phyloP scores from a whole-genome alignment of 768 basidiomycete genomes.

The Russula foetens region DNA sequence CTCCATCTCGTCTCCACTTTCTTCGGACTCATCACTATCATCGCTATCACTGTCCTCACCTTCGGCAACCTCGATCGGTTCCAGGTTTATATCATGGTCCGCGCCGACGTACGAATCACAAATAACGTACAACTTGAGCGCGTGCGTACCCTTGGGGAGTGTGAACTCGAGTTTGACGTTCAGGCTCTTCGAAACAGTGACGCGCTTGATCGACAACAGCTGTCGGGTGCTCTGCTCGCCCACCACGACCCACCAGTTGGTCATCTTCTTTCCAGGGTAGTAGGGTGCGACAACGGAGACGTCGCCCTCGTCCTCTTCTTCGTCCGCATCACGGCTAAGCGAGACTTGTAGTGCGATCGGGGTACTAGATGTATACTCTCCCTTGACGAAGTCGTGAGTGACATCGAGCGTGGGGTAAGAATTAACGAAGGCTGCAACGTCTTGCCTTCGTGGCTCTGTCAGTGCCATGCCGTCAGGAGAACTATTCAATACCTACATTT shows the following conservation, averaged over 20 bases:
- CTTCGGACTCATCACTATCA: conserved; percentile 40
- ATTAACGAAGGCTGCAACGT: conserved; percentile 93
- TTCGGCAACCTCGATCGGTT: conserved; percentile 79
- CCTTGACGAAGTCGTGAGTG: conserved; percentile 74
- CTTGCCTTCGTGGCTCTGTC: conserved; percentile 50
- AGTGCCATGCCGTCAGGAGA: conserved; percentile 9
- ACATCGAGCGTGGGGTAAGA: conserved; percentile 97
- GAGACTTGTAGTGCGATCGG: conserved; percentile 77
- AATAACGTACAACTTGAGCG: conserved; percentile 82
- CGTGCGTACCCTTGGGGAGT: conserved; percentile 74
- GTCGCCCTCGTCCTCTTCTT: conserved; percentile 50
- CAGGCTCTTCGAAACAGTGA: conserved; percentile 70
- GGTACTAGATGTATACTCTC: conserved; percentile 76
- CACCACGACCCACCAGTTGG: conserved; percentile 97
- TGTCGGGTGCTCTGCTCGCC: conserved; percentile 78
- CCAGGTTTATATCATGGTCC: conserved; percentile 84
- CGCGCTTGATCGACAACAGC: conserved; percentile 80
- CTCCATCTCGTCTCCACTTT: conserved; percentile 56
- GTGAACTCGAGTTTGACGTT: conserved; percentile 84
- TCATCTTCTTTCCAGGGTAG: conserved; percentile 85
- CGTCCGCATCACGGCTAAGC: conserved; percentile 71
- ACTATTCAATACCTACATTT: conserved; percentile 58
- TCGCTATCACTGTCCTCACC: conserved; percentile 82
- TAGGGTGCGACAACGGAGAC: conserved; percentile 88
- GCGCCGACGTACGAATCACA: conserved; percentile 90